A percentile compares a stretch with the other conserved stretches of the same genome.
These are phyloP conservation scores for Cladorrhinum samala DNA, from an alignment of 495 filamentous ascomycete species.

Conservation along the genomic window DNA sequence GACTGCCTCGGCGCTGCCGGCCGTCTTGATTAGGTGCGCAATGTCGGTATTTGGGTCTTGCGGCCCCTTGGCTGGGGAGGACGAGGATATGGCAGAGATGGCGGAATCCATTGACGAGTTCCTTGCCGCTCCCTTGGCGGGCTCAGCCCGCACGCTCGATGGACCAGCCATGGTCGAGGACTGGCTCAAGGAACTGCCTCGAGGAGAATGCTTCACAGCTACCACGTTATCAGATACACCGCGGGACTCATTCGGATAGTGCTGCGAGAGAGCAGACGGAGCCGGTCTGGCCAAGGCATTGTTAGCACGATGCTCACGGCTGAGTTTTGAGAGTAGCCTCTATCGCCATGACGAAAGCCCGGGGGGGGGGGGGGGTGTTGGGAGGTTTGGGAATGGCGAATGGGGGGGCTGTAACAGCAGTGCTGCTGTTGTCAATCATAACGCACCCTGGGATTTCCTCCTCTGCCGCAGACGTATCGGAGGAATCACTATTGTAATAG, in stretches of 20 bases:
- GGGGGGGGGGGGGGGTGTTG: not conserved
- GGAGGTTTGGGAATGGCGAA: too few relatives aligned
- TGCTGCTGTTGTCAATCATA: slow-evolving; percentile 10
- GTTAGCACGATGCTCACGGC: slow-evolving; percentile 20
- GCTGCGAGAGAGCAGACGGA: slow-evolving; percentile 22
- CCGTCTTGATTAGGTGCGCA: slow-evolving; percentile 65
- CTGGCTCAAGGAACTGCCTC: slow-evolving; percentile 26
- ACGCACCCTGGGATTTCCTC: slow-evolving; percentile 31
- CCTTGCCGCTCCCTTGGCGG: slow-evolving; percentile 46
- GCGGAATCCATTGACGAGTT: slow-evolving; percentile 95
- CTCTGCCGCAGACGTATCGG: slow-evolving; percentile 27
- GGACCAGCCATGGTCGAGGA: slow-evolving; percentile 29
- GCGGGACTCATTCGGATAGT: slow-evolving; percentile 39
- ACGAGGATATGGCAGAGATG: slow-evolving; percentile 72
- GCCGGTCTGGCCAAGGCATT: slow-evolving; percentile 24
- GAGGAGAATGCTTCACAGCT: slow-evolving; percentile 28
- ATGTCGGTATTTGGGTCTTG: slow-evolving; percentile 62
- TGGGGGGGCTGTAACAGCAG: too few relatives aligned
- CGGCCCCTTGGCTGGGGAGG: slow-evolving; percentile 56
- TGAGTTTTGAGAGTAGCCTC: slow-evolving; percentile 9
- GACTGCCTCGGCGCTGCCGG: slow-evolving; percentile 83
- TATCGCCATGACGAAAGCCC: slow-evolving; percentile 11
- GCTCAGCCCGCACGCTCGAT: slow-evolving; percentile 22
- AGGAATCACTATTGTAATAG: slow-evolving; percentile 34
- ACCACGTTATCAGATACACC: slow-evolving; percentile 31